Conservation (phyloP, 2,329 filamentous ascomycete species). For the Botrytis pseudocinerea region DNA sequence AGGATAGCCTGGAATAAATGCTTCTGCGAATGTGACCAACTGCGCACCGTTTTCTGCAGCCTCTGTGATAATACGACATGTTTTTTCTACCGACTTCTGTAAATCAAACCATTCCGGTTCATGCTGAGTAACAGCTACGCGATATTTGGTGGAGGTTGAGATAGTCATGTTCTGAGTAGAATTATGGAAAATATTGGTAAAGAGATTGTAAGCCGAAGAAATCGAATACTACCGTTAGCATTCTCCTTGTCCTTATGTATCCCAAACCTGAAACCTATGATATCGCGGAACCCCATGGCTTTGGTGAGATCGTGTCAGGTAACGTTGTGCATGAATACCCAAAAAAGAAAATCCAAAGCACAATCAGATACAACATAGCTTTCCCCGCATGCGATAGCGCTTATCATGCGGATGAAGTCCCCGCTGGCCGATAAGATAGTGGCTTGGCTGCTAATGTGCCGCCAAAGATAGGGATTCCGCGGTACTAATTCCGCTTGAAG, state of each 20-base stretch:
- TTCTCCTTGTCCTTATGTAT: not conserved
- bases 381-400: not conserved
- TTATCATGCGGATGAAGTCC: not conserved
- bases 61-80: constrained; percentile 55
- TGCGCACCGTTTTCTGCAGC: constrained; percentile 55
- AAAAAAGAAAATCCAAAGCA: not conserved
- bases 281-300: not conserved
- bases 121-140: constrained; percentile 55
- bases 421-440: constrained; percentile 1
- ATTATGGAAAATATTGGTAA: not conserved
- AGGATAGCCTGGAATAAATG: constrained; percentile 58
- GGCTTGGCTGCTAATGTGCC: not conserved
- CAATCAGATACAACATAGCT: not conserved
- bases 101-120: constrained; percentile 64
- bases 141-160: not conserved
- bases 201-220: not conserved
- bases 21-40: constrained; percentile 56
- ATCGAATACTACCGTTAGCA: too few species aligned
- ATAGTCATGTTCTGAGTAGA: not conserved
- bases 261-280: not conserved
- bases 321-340: not conserved
- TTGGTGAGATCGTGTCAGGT: not conserved
- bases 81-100: constrained; percentile 54
- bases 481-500: constrained; percentile 2
- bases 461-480: not conserved